phyloP scores from a whole-genome alignment of 2,329 filamentous ascomycete species.

The Rugonectria rugulosa region DNA sequence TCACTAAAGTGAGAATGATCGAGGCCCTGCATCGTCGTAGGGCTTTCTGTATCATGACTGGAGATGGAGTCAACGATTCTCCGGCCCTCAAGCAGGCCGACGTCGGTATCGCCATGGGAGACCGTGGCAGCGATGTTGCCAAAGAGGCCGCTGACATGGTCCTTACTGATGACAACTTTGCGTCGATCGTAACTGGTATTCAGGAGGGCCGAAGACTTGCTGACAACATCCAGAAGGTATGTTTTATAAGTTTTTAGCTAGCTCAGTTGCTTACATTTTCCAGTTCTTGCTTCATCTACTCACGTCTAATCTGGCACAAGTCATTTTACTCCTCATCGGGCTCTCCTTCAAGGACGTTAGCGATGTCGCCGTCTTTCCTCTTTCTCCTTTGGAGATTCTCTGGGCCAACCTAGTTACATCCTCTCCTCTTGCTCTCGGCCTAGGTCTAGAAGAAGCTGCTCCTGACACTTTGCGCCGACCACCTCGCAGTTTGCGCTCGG shows the following conservation, averaged over 20 bases:
- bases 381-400: constrained; percentile 76
- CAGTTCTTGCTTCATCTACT: constrained; percentile 71
- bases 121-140: constrained; percentile 74
- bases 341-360: constrained; percentile 71
- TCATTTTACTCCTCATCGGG: constrained; percentile 72
- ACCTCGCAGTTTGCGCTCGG: constrained; percentile 66
- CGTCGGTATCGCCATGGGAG: constrained; percentile 79
- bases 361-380: constrained; percentile 70
- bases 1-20: constrained; percentile 79
- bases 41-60: constrained; percentile 77
- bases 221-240: constrained; percentile 77
- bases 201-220: constrained; percentile 74
- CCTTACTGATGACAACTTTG: constrained; percentile 87
- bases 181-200: constrained; percentile 77
- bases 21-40: constrained; percentile 74
- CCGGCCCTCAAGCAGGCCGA: constrained; percentile 76
- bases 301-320: constrained; percentile 75
- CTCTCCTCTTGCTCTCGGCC: constrained; percentile 73
- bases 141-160: constrained; percentile 90
- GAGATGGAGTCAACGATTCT: constrained; percentile 78
- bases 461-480: constrained; percentile 73
- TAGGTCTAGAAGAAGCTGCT: constrained; percentile 74
- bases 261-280: constrained; percentile 22
- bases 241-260: neutral
- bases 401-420: constrained; percentile 81